These are phyloP conservation scores for Salvia splendens DNA, from an alignment of 257 asterid species.

Conservation along the genomic window DNA sequence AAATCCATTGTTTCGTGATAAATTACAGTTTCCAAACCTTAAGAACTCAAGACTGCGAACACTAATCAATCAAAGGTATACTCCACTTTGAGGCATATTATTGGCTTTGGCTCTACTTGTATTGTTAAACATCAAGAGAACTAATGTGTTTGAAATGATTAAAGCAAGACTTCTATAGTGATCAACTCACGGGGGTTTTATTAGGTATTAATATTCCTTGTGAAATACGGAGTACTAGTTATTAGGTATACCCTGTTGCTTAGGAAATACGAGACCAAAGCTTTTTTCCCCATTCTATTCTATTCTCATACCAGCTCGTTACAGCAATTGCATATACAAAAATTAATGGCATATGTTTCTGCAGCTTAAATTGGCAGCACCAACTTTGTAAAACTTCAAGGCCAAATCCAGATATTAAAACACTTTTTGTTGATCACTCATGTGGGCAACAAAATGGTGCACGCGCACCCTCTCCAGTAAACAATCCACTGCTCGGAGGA, in stretches of 20 bases:
- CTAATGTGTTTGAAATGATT: not conserved
- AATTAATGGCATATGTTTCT: constrained; percentile 29
- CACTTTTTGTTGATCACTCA: constrained; percentile 92
- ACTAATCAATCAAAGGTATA: constrained; percentile 89
- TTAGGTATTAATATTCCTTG: constrained; percentile 6
- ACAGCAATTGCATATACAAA: constrained; percentile 28
- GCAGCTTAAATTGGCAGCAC: constrained; percentile 99
- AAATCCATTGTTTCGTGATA: constrained; percentile 92
- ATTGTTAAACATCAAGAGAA: constrained; percentile 1
- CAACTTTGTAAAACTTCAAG: constrained; percentile 95
- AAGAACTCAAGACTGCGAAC: constrained; percentile 89
- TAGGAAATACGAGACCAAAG: not conserved
- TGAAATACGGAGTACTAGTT: not conserved
- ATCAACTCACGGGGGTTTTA: not conserved
- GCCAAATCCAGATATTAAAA: constrained; percentile 95
- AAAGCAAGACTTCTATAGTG: not conserved
- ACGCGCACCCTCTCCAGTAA: constrained; percentile 89
- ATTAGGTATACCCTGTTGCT: not conserved
- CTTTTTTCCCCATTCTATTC: not conserved
- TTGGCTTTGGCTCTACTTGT: not conserved
- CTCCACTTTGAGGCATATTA: constrained; percentile 23
- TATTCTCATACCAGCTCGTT: constrained; percentile 1
- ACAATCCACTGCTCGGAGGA: constrained; percentile 71
- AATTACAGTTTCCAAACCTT: constrained; percentile 84
- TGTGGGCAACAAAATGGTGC: constrained; percentile 93